These are phyloP conservation scores for Lichtheimia ornata DNA, from an alignment of 371 early-diverging fungal species.

Conservation along the genomic window DNA sequence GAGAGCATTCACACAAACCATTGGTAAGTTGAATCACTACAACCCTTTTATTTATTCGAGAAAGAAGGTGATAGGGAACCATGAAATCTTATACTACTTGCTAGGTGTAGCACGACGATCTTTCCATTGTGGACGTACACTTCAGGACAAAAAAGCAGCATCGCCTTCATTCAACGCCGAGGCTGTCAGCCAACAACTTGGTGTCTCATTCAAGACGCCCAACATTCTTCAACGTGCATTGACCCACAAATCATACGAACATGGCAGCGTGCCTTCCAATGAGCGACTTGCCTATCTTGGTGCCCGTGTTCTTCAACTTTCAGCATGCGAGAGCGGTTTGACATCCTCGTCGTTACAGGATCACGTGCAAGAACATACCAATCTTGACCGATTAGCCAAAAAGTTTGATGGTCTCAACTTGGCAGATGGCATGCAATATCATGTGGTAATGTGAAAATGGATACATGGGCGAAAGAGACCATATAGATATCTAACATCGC, in stretches of 20 bases:
- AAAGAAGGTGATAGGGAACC: not conserved
- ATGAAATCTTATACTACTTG: not conserved
- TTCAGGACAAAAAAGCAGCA: conserved; percentile 5
- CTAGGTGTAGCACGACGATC: conserved; percentile 6
- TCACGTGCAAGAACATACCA: conserved; percentile 11
- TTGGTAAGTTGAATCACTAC: no score
- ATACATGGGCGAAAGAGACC: no score
- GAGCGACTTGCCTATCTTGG: conserved; percentile 68
- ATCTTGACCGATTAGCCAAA: conserved; percentile 14
- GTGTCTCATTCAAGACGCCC: conserved; percentile 48
- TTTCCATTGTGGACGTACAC: conserved; percentile 1
- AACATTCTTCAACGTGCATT: conserved; percentile 60
- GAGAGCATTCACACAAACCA: no score
- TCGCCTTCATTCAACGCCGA: conserved; percentile 17
- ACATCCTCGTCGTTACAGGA: conserved; percentile 16
- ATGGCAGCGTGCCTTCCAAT: conserved; percentile 62
- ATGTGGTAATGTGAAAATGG: conserved; percentile 25
- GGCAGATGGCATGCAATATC: conserved; percentile 31
- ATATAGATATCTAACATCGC: not conserved
- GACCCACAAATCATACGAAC: conserved; percentile 73
- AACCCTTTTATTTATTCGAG: no score
- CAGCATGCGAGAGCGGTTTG: conserved; percentile 25
- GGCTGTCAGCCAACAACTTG: conserved; percentile 20
- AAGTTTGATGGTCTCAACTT: conserved; percentile 38
- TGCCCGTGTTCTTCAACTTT: conserved; percentile 40